Conservation (phyloP, 78 protist genomes). For the Dictyostelium citrinum region DNA sequence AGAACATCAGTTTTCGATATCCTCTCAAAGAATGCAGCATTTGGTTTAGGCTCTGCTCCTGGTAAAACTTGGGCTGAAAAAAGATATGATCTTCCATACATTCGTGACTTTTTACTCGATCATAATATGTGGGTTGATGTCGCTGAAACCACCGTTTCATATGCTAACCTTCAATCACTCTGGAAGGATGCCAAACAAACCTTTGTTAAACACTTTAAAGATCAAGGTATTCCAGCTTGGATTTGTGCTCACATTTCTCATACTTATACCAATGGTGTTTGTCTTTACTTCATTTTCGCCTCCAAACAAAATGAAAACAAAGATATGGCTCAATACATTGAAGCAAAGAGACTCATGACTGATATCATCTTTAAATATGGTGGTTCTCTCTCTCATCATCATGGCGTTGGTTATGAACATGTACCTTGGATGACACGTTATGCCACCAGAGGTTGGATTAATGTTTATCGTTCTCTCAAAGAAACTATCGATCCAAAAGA, state of each 20-base stretch:
- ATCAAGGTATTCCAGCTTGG: conserved; percentile 69
- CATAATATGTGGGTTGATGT: conserved; percentile 79
- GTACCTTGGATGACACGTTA: conserved; percentile 79
- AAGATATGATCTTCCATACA: conserved; percentile 85
- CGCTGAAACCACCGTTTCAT: conserved; percentile 75
- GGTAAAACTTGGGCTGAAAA: conserved; percentile 78
- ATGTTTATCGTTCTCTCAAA: conserved; percentile 59
- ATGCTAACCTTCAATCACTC: conserved; percentile 50
- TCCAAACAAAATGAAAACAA: conserved; percentile 44
- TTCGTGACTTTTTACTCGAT: conserved; percentile 81
- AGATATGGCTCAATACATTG: conserved; percentile 57
- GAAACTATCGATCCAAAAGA: conserved; percentile 80
- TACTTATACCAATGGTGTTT: conserved; percentile 77
- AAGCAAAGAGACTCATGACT: conserved; percentile 71
- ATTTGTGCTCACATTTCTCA: conserved; percentile 79
- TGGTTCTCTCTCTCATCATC: conserved; percentile 88
- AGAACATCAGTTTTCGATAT: conserved; percentile 47
- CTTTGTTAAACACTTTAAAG: conserved; percentile 20
- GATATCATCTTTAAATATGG: conserved; percentile 80
- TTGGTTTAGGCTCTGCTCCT: conserved; percentile 40
- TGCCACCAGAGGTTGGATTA: conserved; percentile 63
- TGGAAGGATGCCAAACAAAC: conserved; percentile 84
- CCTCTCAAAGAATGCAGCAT: conserved; percentile 56
- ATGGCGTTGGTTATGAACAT: conserved; percentile 87
- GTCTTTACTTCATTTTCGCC: conserved; percentile 83